Evolutionary conservation across 495 filamentous ascomycete genomes (phyloP), one percentile per base, ranked within the genome.

Genomic region (Penicillium egyptiacum): DNA sequence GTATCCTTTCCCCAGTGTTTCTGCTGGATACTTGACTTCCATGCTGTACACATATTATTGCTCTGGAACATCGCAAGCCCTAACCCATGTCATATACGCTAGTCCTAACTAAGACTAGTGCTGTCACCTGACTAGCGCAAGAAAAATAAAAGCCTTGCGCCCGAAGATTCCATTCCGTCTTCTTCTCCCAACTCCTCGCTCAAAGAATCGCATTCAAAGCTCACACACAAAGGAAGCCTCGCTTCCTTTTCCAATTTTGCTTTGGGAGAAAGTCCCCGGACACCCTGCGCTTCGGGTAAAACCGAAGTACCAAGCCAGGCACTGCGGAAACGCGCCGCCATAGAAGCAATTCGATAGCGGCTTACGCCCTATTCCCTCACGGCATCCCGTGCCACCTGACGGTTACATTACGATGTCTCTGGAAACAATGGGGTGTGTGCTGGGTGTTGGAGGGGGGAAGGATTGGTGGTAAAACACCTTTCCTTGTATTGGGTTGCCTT

Each of bases 231-330:
- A 84, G 84, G 73, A 70, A 71, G 45, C 45, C 4, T 62, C 56
- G 61, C 60, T 61, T 65, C 53, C 64, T 56, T 57, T 66, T 68
- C 65, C 51, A 75, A 68, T 49, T 50, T 64, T 49, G 91, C 91
- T 96, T 96, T 89, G 91, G 94, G 93, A 94, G 91, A 98, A 98
- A 98, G 94, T 98, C 94, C 94, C 92, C 94, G 93, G 94, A 98
- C 92, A 88, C 61, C 83, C 82, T 83, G 83, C 77, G 76, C 75
- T 63, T 65, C 66, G 62, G 52, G 55, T 59, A 47, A 48, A 52
- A 52, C 60, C 58, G 59, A 55, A 67, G 64, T 67, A 58, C 42
- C 56, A 68, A 68, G 71, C 61, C 72, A 79, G 81, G 79, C 82
- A 81, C 66, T 80, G 89, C 90, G 90, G 88, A 95, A 95, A 96